Base-by-base conservation (phyloP, 1,139 yeast genomes). In the Debaryomycetaceae sp. region DNA sequence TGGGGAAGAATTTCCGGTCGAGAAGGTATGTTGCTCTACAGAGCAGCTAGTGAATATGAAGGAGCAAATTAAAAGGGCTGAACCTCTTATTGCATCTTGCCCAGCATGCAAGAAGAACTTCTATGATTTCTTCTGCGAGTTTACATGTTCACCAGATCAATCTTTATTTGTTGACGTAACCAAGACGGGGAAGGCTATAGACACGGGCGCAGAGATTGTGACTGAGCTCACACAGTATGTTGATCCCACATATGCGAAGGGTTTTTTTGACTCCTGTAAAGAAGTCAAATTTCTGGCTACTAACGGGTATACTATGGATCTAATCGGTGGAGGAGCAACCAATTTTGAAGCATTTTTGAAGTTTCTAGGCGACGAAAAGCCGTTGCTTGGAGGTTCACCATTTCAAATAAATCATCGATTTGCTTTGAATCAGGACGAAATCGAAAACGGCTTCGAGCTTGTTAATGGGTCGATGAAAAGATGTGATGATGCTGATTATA, bases 271-370 rank as follows among this genome's bases (percentile, higher is more conserved):
- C 48, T 87, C 96, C 1, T 93, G 99, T 67, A 87, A 87, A 56
- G 81, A 85, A 50, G 86, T 93, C 60, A 90, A 91, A 65, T 91
- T 93, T 61, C 83, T 93, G 4, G 97, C 97, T 5, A 90, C 98
- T 7, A 91, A 91, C 63, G 97, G 98, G 2, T 87, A 79, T 57
- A 98, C 97, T 6, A 90, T 93, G 97, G 98, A 93, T 60, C 75
- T 93, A 42, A 85, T 93, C 42, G 99, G 99, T 6, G 99, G 99
- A 7, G 98, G 98, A 0, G 98, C 98, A 3, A 76, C 75, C 47
- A 80, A 83, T 56, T 87, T 80, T 59, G 59, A 70, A 38, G 81
- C 81, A 43, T 93, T 93, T 59, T 70, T 93, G 53, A 87, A 89
- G 63, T 93, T 91, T 58, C 66, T 93, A 46, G 98, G 98, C 6